These are phyloP conservation scores for Quercus rubra DNA, from an alignment of 306 rosid genomes.

Conservation along the genomic window DNA sequence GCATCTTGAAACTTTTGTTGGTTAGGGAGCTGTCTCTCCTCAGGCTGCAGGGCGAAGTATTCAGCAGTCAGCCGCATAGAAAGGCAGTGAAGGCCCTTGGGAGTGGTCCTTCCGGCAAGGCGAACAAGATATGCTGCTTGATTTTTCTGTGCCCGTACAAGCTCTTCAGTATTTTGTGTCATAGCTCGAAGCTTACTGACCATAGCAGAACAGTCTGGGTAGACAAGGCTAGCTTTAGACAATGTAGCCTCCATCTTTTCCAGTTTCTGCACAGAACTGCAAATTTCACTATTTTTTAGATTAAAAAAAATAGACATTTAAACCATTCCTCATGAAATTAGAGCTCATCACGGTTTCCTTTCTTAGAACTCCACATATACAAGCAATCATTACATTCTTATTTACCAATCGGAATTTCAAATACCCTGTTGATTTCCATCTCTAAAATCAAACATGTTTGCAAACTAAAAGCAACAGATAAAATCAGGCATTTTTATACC, in stretches of 20 bases:
- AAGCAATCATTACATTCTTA: neutral
- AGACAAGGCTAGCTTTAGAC: conserved; percentile 64
- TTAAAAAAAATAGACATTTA: conserved; percentile 6
- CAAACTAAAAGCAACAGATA: conserved; percentile 14
- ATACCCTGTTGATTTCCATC: neutral
- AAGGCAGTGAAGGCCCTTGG: conserved; percentile 91
- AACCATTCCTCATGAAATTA: conserved; percentile 21
- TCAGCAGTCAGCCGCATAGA: conserved; percentile 81
- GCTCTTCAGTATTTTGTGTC: conserved; percentile 73
- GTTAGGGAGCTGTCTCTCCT: conserved; percentile 55
- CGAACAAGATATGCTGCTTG: conserved; percentile 60
- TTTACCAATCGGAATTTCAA: conserved; percentile 4
- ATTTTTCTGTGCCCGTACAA: conserved; percentile 50
- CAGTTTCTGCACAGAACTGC: conserved; percentile 94
- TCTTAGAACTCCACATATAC: neutral
- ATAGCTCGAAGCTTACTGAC: conserved; percentile 77
- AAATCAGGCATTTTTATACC: conserved; percentile 41
- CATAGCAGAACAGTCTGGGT: conserved; percentile 79
- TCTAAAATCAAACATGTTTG: neutral
- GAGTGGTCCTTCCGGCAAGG: conserved; percentile 84
- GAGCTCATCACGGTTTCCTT: conserved; percentile 11
- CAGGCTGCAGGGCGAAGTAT: conserved; percentile 64
- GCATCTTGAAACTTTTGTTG: conserved; percentile 63
- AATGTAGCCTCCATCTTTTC: conserved; percentile 76
- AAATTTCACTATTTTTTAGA: conserved; percentile 56